Conservation (phyloP, 805 yeast genomes). For the Nakazawaea sp. region DNA sequence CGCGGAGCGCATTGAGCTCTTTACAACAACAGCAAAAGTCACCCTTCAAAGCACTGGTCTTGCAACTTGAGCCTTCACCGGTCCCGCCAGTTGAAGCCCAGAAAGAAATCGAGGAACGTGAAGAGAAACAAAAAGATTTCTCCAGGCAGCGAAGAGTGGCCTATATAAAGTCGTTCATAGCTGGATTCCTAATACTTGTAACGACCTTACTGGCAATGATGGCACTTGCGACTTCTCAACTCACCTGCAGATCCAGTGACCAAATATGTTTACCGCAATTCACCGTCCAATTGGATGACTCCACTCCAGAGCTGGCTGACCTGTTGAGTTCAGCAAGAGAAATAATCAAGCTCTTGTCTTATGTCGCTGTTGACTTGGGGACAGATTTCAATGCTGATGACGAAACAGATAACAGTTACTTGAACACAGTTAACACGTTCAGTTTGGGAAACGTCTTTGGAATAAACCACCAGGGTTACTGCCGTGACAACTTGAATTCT, state of each 20-base stretch:
- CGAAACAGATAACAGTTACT: constrained; percentile 16
- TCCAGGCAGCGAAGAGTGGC: no score
- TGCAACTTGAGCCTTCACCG: no score
- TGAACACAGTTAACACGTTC: constrained; percentile 36
- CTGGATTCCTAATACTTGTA: no score
- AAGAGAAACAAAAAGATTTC: no score
- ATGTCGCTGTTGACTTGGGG: constrained; percentile 38
- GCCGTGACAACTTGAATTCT: constrained; percentile 27
- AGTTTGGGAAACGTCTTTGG: constrained; percentile 33
- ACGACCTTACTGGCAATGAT: no score
- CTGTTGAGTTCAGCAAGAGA: constrained; percentile 30
- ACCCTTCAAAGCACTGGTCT: no score
- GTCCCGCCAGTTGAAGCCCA: no score
- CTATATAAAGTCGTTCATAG: no score
- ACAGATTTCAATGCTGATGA: constrained; percentile 10
- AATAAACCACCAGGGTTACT: constrained; percentile 42
- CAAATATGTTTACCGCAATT: constrained; percentile 35
- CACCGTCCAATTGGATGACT: constrained; percentile 31
- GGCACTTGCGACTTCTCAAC: not conserved
- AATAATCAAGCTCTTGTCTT: constrained; percentile 35
- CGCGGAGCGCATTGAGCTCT: no score
- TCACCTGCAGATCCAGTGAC: not conserved
- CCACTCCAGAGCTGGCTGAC: constrained; percentile 26
- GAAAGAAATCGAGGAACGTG: no score
- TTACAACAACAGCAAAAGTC: no score